These are phyloP conservation scores for Capsicum pubescens DNA, from an alignment of 257 asterid genomes.

Conservation along the genomic window DNA sequence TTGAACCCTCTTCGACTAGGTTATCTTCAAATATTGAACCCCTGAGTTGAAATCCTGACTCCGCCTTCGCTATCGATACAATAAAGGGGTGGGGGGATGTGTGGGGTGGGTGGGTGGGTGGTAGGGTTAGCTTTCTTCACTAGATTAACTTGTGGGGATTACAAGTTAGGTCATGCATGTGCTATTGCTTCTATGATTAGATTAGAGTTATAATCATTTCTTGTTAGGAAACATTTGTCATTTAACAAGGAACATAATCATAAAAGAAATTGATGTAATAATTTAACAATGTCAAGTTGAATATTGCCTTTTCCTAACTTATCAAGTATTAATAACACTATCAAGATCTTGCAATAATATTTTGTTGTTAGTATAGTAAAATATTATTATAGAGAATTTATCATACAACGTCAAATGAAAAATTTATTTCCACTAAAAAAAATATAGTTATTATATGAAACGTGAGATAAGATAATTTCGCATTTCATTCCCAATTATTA, in stretches of 20 bases:
- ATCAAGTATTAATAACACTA: neutral
- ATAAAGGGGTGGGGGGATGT: neutral
- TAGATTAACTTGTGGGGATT: constrained; percentile 21
- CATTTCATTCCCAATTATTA: neutral
- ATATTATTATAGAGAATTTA: too few species aligned
- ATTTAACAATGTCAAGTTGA: constrained; percentile 7
- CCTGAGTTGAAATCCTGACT: too few species aligned
- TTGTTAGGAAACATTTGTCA: neutral
- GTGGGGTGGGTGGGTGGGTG: neutral
- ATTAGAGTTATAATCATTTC: neutral
- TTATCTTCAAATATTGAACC: too few species aligned
- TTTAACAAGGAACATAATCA: neutral
- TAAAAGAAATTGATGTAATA: neutral
- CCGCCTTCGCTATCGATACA: too few species aligned
- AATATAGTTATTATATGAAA: too few species aligned
- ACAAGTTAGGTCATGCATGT: neutral
- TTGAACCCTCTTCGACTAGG: too few species aligned
- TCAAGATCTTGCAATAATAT: neutral
- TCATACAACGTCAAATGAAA: too few species aligned
- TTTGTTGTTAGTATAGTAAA: too few species aligned
- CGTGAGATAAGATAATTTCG: too few species aligned
- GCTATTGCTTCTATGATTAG: neutral
- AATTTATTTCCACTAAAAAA: too few species aligned
- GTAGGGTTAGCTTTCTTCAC: neutral
- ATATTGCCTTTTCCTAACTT: neutral